Conservation (phyloP, 2,329 filamentous ascomycete genomes). For the Botrytis hyacinthi region DNA sequence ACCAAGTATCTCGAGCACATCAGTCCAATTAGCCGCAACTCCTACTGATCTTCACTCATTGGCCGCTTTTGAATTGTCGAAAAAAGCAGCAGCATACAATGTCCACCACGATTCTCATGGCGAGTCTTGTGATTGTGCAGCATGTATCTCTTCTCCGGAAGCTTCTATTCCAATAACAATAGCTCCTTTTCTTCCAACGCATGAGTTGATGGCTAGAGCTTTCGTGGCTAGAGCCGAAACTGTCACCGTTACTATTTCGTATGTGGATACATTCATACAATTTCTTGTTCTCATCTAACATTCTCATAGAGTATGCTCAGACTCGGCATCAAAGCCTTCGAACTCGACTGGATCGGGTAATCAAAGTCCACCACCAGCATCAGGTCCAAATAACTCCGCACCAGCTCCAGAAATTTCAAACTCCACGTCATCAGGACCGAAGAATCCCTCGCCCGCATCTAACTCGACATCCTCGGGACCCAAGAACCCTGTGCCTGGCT, state of each 20-base stretch:
- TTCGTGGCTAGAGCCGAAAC: conserved; percentile 8
- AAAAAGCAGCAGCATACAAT: conserved; percentile 2
- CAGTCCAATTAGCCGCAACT: neutral
- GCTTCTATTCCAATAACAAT: conserved; percentile 3
- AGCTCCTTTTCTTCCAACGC: conserved; percentile 13
- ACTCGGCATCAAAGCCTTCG: neutral
- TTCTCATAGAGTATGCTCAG: neutral
- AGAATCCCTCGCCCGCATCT: neutral
- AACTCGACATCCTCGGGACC: neutral
- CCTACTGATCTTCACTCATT: conserved; percentile 14
- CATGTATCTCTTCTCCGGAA: conserved; percentile 3
- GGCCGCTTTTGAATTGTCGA: conserved; percentile 17
- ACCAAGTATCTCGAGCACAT: conserved; percentile 1
- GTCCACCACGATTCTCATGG: neutral
- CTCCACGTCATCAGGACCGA: neutral
- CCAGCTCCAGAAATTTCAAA: neutral
- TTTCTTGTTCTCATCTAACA: neutral
- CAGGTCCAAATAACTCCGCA: neutral
- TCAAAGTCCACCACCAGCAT: neutral
- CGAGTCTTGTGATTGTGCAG: conserved; percentile 12
- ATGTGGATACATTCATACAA: neutral
- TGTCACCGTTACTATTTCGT: conserved; percentile 14
- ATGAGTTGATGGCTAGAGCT: conserved; percentile 13
- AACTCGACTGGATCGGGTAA: conserved; percentile 1
- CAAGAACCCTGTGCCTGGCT: neutral